A percentile compares a stretch with the other conserved stretches of the same genome.
phyloP scores from a whole-genome alignment of 2,329 filamentous ascomycete species.

The Akanthomyces lecanii region DNA sequence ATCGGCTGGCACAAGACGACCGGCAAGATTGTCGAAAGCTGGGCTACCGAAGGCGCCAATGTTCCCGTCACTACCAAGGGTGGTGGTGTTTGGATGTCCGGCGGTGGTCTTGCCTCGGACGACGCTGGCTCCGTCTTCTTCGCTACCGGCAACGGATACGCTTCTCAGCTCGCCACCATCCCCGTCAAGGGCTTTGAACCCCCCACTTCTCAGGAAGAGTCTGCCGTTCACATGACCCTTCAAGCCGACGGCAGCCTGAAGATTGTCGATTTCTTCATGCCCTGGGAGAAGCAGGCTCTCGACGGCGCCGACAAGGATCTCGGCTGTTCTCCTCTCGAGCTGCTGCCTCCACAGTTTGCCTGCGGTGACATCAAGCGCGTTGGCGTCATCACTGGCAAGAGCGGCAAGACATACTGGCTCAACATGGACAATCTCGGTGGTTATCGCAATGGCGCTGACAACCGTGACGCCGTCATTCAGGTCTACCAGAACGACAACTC shows the following conservation, averaged over 20 bases:
- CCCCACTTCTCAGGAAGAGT: slow-evolving; percentile 41
- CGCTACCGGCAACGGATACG: slow-evolving; percentile 39
- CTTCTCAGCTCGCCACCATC: slow-evolving; percentile 34
- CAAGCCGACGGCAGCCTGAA: slow-evolving; percentile 39
- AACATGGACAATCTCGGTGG: slow-evolving; percentile 39
- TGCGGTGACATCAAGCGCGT: slow-evolving; percentile 43
- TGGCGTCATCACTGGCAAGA: slow-evolving; percentile 48
- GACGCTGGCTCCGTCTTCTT: slow-evolving; percentile 37
- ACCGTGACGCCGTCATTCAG: slow-evolving; percentile 41
- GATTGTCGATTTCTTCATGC: slow-evolving; percentile 51
- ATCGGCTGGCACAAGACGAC: slow-evolving; percentile 44
- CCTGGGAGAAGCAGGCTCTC: slow-evolving; percentile 46
- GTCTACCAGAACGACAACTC: slow-evolving; percentile 41
- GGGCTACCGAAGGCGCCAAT: slow-evolving; percentile 38
- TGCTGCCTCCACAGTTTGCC: slow-evolving; percentile 38
- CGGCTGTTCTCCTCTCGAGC: slow-evolving; percentile 42
- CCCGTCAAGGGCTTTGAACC: slow-evolving; percentile 36
- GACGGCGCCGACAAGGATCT: slow-evolving; percentile 49
- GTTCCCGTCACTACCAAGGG: slow-evolving; percentile 35
- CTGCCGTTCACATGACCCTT: slow-evolving; percentile 41
- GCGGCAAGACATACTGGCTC: slow-evolving; percentile 44
- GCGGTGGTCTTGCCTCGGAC: slow-evolving; percentile 37
- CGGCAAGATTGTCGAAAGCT: slow-evolving; percentile 35
- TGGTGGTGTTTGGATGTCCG: slow-evolving; percentile 42
- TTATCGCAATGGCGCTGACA: slow-evolving; percentile 34